A percentile compares a stretch with the other conserved stretches of the same genome.
These are phyloP conservation scores for Saraca asoca DNA, from an alignment of 331 rosid species.

Conservation along the genomic window DNA sequence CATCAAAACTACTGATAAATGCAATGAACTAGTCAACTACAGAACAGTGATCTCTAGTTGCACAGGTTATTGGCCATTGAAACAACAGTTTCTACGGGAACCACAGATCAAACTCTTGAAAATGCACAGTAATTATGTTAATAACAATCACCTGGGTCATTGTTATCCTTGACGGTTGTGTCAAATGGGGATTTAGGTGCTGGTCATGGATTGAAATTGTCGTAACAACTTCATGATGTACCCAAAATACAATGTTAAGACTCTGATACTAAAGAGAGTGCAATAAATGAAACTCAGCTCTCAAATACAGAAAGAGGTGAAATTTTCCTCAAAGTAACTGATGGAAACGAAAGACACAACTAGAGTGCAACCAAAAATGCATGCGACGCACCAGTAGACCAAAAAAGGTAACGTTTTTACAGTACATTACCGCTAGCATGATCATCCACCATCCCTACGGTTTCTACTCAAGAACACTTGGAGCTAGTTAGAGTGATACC, in stretches of 20 bases:
- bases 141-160: neutral
- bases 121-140: neutral
- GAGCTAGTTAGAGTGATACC: neutral
- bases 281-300: neutral
- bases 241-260: neutral
- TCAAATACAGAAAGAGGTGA: neutral
- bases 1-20: neutral
- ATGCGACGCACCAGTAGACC: neutral
- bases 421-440: conserved; percentile 1
- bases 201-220: too few relatives aligned
- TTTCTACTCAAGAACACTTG: neutral
- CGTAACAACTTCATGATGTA: neutral
- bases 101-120: neutral
- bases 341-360: neutral
- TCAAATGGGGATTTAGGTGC: too few relatives aligned
- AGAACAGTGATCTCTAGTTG: neutral
- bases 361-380: neutral
- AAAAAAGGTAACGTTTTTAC: neutral
- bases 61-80: conserved; percentile 1
- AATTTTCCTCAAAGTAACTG: neutral
- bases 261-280: neutral
- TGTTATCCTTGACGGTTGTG: too few relatives aligned
- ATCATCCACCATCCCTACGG: neutral
- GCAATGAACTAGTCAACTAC: neutral
- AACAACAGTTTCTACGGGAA: conserved; percentile 6